Evolutionary conservation across 805 yeast species (phyloP), one percentile per base, ranked within the genome.

Genomic region (Schizosaccharomyces lindneri): DNA sequence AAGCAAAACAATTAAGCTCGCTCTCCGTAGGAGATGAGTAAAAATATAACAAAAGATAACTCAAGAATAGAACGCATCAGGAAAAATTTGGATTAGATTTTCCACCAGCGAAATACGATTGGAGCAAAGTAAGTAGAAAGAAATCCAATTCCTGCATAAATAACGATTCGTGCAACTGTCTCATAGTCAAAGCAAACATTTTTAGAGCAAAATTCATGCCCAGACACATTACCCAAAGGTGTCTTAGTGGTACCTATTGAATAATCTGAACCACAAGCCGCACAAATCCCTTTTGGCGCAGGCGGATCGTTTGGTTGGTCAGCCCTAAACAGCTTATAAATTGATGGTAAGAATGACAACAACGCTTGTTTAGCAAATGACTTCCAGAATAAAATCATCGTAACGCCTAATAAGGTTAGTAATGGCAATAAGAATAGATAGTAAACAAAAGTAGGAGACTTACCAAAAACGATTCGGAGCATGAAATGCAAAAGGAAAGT

Each of bases 121-220:
- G 60, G 62, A 51, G 46, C 55, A 31, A 29, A 61, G 55, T 21
- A 61, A 59, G 61, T 70, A 0, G 85, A 83, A 41, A 78, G 71
- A 32, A 75, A 67, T 0, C 93, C 78, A 36, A 90, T 80, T 0
- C 97, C 97, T 0, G 85, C 83, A 71, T 90, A 90, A 1, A 88
- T 85, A 19, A 84, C 71, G 64, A 85, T 73, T 67, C 95, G 77
- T 9, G 93, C 88, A 41, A 86, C 71, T 2, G 87, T 84, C 64
- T 84, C 90, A 39, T 84, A 82, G 62, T 82, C 88, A 66, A 83
- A 82, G 60, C 89, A 76, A 2, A 67, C 68, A 21, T 76, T 69
- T 1, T 74, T 74, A 13, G 63, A 65, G 39, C 64, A 65, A 39
- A 71, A 5, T 11, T 21, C 27, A 32, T 51, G 57, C 3, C 24